Conservation (phyloP, 306 rosid species). For the Quercus berberidifolia region DNA sequence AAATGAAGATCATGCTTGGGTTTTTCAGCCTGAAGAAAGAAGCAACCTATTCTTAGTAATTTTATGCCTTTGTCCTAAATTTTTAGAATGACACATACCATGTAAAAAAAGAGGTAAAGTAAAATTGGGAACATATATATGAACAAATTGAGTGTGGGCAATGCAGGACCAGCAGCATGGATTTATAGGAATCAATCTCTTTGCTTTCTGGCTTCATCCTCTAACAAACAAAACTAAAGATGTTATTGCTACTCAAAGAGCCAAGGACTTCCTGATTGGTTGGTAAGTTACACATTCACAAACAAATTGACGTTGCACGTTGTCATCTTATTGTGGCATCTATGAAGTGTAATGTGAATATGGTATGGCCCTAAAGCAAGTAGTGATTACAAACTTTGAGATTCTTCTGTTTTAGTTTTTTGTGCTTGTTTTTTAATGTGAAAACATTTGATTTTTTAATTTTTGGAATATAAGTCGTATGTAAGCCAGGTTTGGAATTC, state of each 20-base stretch:
- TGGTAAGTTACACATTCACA: constrained; percentile 42
- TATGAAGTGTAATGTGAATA: background rate
- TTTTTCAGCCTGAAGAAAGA: too few relatives aligned
- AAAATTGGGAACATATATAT: too few relatives aligned
- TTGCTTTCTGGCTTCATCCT: constrained; percentile 33
- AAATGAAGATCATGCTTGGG: too few relatives aligned
- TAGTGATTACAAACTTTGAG: background rate
- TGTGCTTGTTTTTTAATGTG: background rate
- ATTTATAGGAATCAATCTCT: constrained; percentile 50
- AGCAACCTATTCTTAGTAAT: too few relatives aligned
- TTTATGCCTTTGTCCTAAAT: too few relatives aligned
- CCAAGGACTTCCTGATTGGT: constrained; percentile 33
- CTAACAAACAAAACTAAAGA: constrained; percentile 37
- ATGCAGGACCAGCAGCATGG: constrained; percentile 61
- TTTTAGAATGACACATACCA: too few relatives aligned
- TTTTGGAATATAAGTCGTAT: background rate
- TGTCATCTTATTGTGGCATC: background rate
- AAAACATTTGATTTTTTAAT: background rate
- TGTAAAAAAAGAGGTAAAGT: too few relatives aligned
- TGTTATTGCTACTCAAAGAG: constrained; percentile 41
- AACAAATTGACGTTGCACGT: background rate
- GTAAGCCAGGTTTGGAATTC: background rate
- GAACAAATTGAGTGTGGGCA: background rate
- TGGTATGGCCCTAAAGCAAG: background rate
- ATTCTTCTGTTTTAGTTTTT: background rate